Evolutionary conservation across 2,329 filamentous ascomycete species (phyloP).

Genomic region (Trichophyton rubrum): DNA sequence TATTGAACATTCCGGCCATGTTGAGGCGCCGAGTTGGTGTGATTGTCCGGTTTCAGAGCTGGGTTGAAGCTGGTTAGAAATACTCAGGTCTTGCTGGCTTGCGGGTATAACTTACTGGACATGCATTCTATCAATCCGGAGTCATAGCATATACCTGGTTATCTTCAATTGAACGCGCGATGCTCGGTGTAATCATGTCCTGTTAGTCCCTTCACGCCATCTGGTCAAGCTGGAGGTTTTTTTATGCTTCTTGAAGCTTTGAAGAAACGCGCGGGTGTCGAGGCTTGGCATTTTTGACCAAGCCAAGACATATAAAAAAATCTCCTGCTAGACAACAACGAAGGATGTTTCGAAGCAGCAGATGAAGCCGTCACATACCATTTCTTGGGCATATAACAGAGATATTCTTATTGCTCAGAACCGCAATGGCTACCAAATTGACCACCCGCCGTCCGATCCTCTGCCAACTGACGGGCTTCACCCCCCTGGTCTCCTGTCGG

Average conservation of each 20-base stretch:
- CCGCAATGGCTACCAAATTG: conserved; percentile 1
- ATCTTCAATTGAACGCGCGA: neutral
- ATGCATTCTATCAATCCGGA: conserved; percentile 7
- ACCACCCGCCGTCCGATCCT: neutral
- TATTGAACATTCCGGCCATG: conserved; percentile 26
- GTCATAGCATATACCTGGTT: neutral
- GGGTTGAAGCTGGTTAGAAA: neutral
- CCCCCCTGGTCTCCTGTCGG: neutral
- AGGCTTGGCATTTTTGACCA: neutral
- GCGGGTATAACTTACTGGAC: neutral
- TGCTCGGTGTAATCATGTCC: neutral
- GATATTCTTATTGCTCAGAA: neutral
- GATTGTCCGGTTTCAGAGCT: neutral
- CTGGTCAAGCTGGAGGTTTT: neutral
- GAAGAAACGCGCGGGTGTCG: neutral
- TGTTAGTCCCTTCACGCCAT: neutral
- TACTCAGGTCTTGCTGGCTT: neutral
- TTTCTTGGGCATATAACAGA: neutral
- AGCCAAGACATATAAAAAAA: neutral
- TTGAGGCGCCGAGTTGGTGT: neutral
- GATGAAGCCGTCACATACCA: neutral
- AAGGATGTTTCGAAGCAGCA: neutral
- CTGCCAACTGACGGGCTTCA: neutral
- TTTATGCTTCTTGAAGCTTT: neutral
- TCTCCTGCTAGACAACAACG: neutral